Evolutionary conservation across 2,329 filamentous ascomycete genomes (phyloP).

Genomic region (Lithohypha guttulata): DNA sequence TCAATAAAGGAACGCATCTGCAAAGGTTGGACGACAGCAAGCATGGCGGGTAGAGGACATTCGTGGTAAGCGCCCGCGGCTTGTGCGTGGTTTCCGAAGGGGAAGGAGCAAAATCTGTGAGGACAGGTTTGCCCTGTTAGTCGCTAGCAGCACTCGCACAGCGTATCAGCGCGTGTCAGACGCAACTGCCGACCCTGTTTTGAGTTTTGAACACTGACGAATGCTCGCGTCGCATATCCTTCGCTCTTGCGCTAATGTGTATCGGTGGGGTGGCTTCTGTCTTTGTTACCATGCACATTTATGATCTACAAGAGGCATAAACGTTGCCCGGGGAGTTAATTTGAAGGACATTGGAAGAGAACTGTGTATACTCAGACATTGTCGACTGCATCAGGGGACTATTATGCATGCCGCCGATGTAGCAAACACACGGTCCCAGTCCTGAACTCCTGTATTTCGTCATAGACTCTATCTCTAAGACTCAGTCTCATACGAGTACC

Average conservation of each 20-base stretch:
- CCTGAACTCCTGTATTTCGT: neutral
- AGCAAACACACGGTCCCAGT: no score
- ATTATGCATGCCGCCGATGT: no score
- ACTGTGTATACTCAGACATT: no score
- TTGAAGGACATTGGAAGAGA: no score
- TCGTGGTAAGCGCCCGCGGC: neutral
- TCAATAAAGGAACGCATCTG: neutral
- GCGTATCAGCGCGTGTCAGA: neutral
- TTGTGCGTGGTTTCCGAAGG: neutral
- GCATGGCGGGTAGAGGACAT: neutral
- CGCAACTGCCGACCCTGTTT: slow-evolving; percentile 4
- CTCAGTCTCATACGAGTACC: no score
- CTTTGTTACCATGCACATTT: neutral
- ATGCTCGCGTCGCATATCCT: neutral
- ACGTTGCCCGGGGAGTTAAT: no score
- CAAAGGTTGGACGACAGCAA: neutral
- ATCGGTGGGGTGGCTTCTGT: neutral
- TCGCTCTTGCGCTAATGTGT: neutral
- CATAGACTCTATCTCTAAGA: no score
- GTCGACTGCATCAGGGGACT: no score
- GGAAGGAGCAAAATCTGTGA: neutral
- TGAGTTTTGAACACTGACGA: neutral
- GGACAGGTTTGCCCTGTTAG: neutral
- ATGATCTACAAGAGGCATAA: no score
- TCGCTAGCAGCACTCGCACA: neutral